phyloP scores from a whole-genome alignment of 2,329 filamentous ascomycete species.

The Claviceps spartinae region DNA sequence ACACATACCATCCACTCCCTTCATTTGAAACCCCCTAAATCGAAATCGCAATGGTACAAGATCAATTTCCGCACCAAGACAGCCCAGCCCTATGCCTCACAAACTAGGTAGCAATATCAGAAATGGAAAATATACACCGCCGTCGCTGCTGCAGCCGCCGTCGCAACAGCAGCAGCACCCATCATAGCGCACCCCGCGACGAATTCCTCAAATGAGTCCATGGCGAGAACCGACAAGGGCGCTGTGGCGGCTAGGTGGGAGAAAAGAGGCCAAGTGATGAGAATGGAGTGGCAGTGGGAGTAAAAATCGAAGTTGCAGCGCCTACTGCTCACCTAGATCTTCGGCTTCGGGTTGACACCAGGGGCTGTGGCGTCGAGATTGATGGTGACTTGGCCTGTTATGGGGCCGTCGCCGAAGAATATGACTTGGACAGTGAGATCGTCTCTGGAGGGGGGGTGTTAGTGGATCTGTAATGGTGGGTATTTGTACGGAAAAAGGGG shows the following conservation, averaged over 20 bases:
- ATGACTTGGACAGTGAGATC: conserved; percentile 96
- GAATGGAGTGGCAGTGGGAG: background rate
- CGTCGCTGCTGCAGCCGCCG: background rate
- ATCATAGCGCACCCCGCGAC: background rate
- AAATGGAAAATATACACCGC: background rate
- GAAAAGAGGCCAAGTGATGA: background rate
- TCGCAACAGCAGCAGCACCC: background rate
- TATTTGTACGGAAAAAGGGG: background rate
- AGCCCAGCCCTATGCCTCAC: too few relatives aligned
- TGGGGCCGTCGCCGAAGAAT: conserved; percentile 79
- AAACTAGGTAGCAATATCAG: background rate
- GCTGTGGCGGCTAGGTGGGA: background rate
- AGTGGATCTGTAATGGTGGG: background rate
- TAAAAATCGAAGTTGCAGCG: background rate
- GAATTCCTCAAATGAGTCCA: background rate
- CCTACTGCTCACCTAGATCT: conserved; percentile 19
- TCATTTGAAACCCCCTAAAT: too few relatives aligned
- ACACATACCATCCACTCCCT: too few relatives aligned
- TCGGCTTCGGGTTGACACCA: conserved; percentile 22
- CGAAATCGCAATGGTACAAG: too few relatives aligned
- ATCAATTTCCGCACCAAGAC: too few relatives aligned
- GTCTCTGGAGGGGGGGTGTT: conserved; percentile 41
- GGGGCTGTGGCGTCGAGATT: conserved; percentile 75
- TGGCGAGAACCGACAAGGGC: background rate
- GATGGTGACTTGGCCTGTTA: conserved; percentile 63